Base-by-base conservation (phyloP, 805 yeast species). In the Candida ascalaphidarum region DNA sequence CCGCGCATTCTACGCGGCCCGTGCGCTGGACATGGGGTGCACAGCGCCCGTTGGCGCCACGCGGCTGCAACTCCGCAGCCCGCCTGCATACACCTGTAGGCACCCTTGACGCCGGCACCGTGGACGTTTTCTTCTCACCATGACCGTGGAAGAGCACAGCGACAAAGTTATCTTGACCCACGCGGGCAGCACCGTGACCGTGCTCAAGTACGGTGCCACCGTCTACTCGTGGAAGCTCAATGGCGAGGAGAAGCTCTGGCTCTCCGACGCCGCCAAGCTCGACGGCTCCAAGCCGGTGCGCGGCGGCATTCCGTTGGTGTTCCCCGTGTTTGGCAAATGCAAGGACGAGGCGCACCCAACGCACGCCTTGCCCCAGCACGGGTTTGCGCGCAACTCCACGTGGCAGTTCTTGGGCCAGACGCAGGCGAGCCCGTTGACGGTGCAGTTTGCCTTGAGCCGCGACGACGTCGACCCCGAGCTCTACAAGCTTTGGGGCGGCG, bases 371-470 rank as follows among this genome's bases (percentile, higher is more conserved):
- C 96, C 96, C 12, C 97, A 92, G 60, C 98, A 92, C 51, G 98
- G 98, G 2, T 82, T 92, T 60, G 98, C 95, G 12, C 71, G 98
- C 55, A 80, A 74, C 53, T 77, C 89, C 10, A 60, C 68, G 3
- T 92, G 98, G 98, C 96, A 92, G 54, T 83, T 88, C 43, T 65
- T 92, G 36, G 98, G 98, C 21, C 89, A 85, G 56, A 74, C 80
- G 12, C 65, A 67, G 20, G 77, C 69, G 29, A 55, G 61, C 25
- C 81, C 88, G 29, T 43, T 51, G 22, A 75, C 94, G 4, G 81
- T 81, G 24, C 96, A 92, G 54, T 88, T 86, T 55, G 98, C 86
- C 0, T 68, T 92, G 32, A 79, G 92, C 11, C 95, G 95, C 5
- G 95, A 85, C 47, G 65, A 77, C 30, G 79, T 92, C 21, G 71